Evolutionary conservation across 108 stramenopile genomes (phyloP), one percentile per base, ranked within the genome.

Genomic region (Cyclostephanos invisitatus): DNA sequence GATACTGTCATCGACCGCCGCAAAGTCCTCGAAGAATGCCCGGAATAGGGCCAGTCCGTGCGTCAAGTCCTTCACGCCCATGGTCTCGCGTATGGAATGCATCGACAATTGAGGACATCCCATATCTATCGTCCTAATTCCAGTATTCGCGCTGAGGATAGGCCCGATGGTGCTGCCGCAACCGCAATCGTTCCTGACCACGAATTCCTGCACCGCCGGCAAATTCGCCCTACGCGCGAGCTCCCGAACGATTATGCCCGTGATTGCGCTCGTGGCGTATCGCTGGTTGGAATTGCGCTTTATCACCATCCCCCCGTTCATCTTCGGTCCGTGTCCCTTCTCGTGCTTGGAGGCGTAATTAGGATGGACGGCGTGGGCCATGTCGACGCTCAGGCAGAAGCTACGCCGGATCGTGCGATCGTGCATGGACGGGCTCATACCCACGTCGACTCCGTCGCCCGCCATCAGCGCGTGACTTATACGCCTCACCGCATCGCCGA

Each of bases 81-180:
- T 92, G n/a, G 91, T 92, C 71, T 98, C 96, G 15, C 97, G 84
- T 70, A 93, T 91, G 17, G 84, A 86, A 78, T 99, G 98, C 99
- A 99, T 99, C 25, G 90, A 87, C 21, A 98, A 72, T 74, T 98
- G 97, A 12, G 98, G 96, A 60, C 94, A 91, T 15, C 99, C 99
- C 70, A 97, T 80, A 69, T 99, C 99, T 44, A 99, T 96, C 8
- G 98, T 88, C 55, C 94, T 74, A 20, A 98, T 94, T 11, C 99
- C 99, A 0, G 96, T 96, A 7, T 81, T 56, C 0, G 97, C 67
- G 37, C 92, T 85, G 12, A 97, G 89, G 11, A 97, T 83, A 0
- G 99, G 99, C 14, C 99, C 99, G 70, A 99, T 99, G 7, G 99
- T 99, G 54, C 82, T 86, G 6, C 98, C 98, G 61, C 99, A 99